phyloP scores from a whole-genome alignment of 2,329 filamentous ascomycete genomes.

The Cyphellophora attinorum region DNA sequence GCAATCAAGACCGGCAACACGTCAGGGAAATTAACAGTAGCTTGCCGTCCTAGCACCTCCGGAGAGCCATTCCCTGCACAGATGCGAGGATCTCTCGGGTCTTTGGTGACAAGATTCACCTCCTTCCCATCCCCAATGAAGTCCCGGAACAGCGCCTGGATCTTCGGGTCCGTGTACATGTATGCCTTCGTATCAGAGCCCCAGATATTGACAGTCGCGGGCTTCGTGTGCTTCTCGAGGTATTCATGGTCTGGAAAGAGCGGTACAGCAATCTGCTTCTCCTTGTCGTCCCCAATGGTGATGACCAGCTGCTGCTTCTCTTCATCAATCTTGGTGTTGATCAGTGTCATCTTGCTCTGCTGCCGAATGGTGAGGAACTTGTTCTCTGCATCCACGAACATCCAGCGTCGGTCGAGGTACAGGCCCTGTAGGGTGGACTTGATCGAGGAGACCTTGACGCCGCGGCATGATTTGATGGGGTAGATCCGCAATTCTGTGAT shows the following conservation, averaged over 20 bases:
- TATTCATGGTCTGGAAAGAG: conserved; percentile 45
- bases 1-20: conserved; percentile 48
- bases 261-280: conserved; percentile 39
- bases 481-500: conserved; percentile 43
- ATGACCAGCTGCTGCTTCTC: conserved; percentile 40
- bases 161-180: conserved; percentile 36
- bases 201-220: conserved; percentile 48
- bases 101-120: conserved; percentile 53
- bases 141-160: conserved; percentile 45
- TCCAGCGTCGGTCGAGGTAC: conserved; percentile 56
- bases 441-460: conserved; percentile 44
- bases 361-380: conserved; percentile 56
- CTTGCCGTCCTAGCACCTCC: conserved; percentile 42
- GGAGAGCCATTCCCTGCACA: conserved; percentile 48
- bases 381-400: conserved; percentile 48
- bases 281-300: conserved; percentile 20
- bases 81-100: conserved; percentile 43
- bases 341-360: conserved; percentile 53
- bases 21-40: conserved; percentile 51
- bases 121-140: conserved; percentile 37
- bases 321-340: conserved; percentile 42
- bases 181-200: conserved; percentile 47
- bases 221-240: conserved; percentile 43
- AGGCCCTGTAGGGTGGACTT: conserved; percentile 47
- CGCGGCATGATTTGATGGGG: conserved; percentile 59